Percentiles rank a stretch among this genome's conserved stretches.
These are phyloP conservation scores for Amorphotheca resinae DNA, from an alignment of 495 filamentous ascomycete species.

Conservation along the genomic window DNA sequence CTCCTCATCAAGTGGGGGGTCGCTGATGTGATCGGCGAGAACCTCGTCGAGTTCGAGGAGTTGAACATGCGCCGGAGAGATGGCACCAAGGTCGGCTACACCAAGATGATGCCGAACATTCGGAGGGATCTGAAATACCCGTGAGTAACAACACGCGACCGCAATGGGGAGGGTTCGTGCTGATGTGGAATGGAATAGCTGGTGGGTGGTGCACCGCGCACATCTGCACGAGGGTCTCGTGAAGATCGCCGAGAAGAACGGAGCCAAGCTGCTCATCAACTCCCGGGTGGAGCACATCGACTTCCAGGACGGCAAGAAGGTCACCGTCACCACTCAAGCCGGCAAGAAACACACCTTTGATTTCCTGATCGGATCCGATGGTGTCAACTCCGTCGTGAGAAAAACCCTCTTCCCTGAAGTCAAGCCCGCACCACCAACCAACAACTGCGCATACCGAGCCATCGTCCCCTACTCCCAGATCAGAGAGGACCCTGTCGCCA, in stretches of 20 bases:
- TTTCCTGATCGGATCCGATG: conserved; percentile 31
- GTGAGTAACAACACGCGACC: not conserved
- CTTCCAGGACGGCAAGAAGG: conserved; percentile 16
- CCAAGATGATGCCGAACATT: conserved; percentile 17
- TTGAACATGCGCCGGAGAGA: conserved; percentile 29
- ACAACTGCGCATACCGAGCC: conserved; percentile 30
- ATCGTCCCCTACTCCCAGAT: conserved; percentile 29
- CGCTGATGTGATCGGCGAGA: conserved; percentile 16
- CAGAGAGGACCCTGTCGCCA: conserved; percentile 27
- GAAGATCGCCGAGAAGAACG: conserved; percentile 22
- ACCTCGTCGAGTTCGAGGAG: conserved; percentile 28
- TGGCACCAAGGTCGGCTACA: conserved; percentile 27
- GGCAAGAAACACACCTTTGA: conserved; percentile 26
- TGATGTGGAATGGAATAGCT: not conserved
- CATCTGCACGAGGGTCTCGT: conserved; percentile 30
- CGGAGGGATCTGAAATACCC: not conserved
- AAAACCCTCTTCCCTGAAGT: conserved; percentile 26
- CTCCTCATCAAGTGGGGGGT: conserved; percentile 35
- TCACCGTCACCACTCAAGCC: conserved; percentile 23
- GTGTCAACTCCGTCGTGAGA: conserved; percentile 28
- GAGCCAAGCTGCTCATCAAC: conserved; percentile 25
- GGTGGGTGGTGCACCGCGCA: conserved; percentile 28
- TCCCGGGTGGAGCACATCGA: conserved; percentile 23
- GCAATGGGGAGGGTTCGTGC: too few relatives aligned
- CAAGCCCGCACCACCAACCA: conserved; percentile 25